Conservation (phyloP, 306 rosid genomes). For the Inga laurina region DNA sequence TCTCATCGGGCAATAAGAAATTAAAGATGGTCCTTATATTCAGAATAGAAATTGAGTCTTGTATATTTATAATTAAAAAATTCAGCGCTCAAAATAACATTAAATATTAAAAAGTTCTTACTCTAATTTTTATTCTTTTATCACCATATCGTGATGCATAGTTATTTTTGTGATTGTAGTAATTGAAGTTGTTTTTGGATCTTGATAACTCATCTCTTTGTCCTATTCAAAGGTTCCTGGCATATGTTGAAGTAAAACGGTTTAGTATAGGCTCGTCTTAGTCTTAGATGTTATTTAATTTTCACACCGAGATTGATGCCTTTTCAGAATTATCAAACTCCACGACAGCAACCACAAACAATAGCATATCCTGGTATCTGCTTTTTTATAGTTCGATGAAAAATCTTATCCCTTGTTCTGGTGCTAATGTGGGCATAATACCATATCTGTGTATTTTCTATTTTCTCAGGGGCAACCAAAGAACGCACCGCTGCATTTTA, state of each 20-base stretch:
- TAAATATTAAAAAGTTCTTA: too few relatives aligned
- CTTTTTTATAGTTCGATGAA: neutral
- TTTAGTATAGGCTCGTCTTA: neutral
- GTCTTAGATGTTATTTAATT: neutral
- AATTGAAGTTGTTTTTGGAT: neutral
- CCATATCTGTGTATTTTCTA: neutral
- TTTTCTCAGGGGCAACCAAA: neutral
- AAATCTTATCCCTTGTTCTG: neutral
- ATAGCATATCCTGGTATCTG: neutral
- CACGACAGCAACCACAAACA: neutral
- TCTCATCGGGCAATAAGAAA: too few relatives aligned
- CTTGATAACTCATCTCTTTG: neutral
- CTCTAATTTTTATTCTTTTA: neutral
- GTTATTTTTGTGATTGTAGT: neutral
- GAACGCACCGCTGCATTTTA: neutral
- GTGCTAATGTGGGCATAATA: neutral
- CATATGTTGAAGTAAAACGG: neutral
- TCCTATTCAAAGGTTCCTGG: neutral
- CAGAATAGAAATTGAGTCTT: too few relatives aligned
- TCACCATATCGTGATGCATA: neutral
- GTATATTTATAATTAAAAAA: too few relatives aligned
- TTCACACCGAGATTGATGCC: neutral
- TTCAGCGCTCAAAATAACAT: too few relatives aligned
- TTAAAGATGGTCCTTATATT: too few relatives aligned
- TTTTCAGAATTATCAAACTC: neutral